These are phyloP conservation scores for Cercospora canescens DNA, from an alignment of 2,329 filamentous ascomycete species.

Conservation along the genomic window DNA sequence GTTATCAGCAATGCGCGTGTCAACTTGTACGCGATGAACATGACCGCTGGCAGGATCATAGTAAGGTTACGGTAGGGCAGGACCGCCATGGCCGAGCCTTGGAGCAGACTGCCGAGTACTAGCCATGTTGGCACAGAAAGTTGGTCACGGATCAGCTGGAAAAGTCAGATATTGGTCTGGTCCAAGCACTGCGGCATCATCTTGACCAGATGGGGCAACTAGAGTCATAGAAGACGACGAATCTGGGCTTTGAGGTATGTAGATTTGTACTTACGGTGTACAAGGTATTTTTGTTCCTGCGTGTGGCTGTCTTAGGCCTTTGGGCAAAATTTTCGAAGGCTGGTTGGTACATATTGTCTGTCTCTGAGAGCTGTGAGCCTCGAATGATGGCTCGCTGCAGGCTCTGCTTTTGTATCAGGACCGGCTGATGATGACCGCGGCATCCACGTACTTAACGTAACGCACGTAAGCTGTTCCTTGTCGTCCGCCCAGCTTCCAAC, in stretches of 20 bases:
- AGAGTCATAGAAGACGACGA: neutral
- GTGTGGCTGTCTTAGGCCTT: conserved; percentile 1
- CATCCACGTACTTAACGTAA: neutral
- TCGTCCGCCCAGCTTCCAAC: neutral
- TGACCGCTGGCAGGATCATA: conserved; percentile 11
- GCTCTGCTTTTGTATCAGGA: neutral
- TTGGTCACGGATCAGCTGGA: conserved; percentile 9
- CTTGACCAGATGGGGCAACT: neutral
- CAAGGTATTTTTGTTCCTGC: neutral
- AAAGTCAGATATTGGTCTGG: neutral
- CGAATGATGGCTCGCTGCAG: neutral
- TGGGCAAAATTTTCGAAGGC: conserved; percentile 1
- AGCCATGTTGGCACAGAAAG: conserved; percentile 15
- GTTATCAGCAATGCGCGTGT: conserved; percentile 35
- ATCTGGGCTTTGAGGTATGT: neutral
- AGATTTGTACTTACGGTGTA: neutral
- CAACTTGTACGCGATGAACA: conserved; percentile 35
- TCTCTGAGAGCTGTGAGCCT: neutral
- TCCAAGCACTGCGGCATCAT: neutral
- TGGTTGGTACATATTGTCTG: conserved; percentile 2
- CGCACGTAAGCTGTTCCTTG: neutral
- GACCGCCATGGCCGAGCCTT: conserved; percentile 35
- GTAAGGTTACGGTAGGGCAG: conserved; percentile 30
- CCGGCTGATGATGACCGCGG: neutral
- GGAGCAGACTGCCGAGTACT: conserved; percentile 34